These are phyloP conservation scores for Clathrospora elynae DNA, from an alignment of 2,329 filamentous ascomycete genomes.

Conservation along the genomic window DNA sequence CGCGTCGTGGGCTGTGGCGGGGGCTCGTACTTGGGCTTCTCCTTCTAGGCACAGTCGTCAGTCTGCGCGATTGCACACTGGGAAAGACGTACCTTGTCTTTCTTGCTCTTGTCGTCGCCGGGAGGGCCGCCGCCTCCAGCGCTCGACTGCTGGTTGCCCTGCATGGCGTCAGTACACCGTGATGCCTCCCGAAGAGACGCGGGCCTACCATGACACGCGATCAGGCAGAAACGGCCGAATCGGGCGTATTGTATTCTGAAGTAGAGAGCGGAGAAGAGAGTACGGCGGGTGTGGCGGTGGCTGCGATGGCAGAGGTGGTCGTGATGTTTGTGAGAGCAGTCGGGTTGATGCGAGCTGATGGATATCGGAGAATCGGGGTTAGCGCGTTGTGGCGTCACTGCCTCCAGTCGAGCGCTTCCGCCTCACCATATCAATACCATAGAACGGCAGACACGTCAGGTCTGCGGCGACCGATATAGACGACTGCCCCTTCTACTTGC, in stretches of 20 bases:
- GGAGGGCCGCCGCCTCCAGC: conserved; percentile 72
- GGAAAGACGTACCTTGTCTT: conserved; percentile 62
- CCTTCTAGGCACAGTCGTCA: conserved; percentile 68
- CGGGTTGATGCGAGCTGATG: conserved; percentile 35
- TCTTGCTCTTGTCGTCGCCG: conserved; percentile 87
- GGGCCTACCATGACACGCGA: conserved; percentile 42
- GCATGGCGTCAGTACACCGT: conserved; percentile 46
- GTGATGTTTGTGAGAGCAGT: conserved; percentile 41
- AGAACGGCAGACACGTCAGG: conserved; percentile 44
- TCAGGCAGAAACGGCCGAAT: conserved; percentile 14
- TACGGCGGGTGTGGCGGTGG: conserved; percentile 13
- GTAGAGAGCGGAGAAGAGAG: conserved; percentile 1
- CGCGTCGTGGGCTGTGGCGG: conserved; percentile 95
- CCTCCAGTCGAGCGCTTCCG: conserved; percentile 23
- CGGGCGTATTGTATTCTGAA: neutral
- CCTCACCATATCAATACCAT: conserved; percentile 35
- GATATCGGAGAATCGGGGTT: conserved; percentile 18
- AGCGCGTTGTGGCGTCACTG: conserved; percentile 31
- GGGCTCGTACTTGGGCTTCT: conserved; percentile 99
- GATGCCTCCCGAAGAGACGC: conserved; percentile 23
- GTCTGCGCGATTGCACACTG: neutral
- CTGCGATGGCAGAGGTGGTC: conserved; percentile 26
- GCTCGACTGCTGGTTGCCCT: conserved; percentile 87
- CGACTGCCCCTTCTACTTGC: neutral
- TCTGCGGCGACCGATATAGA: conserved; percentile 8